These are phyloP conservation scores for Oryza rufipogon DNA, from an alignment of 176 grass and related monocot species.

Conservation along the genomic window DNA sequence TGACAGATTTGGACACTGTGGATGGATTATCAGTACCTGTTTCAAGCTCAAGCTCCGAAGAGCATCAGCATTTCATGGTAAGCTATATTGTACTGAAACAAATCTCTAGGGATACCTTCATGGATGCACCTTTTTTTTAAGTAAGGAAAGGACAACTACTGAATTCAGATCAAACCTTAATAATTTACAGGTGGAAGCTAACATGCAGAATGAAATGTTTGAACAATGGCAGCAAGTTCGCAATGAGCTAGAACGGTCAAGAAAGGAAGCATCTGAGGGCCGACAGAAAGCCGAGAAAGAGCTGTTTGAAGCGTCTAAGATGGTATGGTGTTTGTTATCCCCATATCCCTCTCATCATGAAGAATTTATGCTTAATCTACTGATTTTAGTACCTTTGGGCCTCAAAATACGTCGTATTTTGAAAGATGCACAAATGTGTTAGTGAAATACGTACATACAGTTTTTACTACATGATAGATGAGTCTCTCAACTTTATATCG, in stretches of 20 bases:
- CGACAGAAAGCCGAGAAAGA: no score
- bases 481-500: constrained; percentile 5
- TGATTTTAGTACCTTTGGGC: no score
- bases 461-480: background rate
- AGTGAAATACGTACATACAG: background rate
- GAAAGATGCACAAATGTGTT: no score
- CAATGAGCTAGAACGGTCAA: no score
- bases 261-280: no score
- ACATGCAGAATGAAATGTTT: constrained; percentile 37
- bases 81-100: constrained; percentile 25
- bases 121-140: background rate
- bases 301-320: no score
- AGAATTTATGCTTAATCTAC: no score
- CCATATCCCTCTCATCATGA: no score
- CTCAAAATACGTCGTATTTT: no score
- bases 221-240: constrained; percentile 36
- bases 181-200: constrained; percentile 40
- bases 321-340: no score
- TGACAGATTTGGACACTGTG: constrained; percentile 33
- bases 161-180: background rate
- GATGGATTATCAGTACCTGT: constrained; percentile 31
- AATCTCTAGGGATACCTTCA: background rate
- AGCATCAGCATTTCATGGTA: constrained; percentile 48
- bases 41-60: constrained; percentile 29
- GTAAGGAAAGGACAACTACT: background rate